Percentiles rank a stretch among this genome's conserved stretches.
These are phyloP conservation scores for Arthrobotrys sinensis DNA, from an alignment of 2,329 filamentous ascomycete species.

Conservation along the genomic window DNA sequence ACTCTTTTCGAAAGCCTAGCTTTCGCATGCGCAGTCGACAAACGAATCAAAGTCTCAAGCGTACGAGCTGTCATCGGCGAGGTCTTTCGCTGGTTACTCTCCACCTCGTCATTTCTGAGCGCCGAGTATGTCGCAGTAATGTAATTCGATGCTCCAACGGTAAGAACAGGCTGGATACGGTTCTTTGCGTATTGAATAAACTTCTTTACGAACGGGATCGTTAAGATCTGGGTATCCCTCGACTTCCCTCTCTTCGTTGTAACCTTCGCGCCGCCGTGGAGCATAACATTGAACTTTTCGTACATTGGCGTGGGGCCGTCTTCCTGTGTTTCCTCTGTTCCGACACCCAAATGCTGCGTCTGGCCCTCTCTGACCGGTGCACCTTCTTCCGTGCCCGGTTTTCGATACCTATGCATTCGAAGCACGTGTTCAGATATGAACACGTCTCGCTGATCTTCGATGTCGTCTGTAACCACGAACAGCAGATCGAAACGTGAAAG, in stretches of 20 bases:
- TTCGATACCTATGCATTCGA: conserved; percentile 95
- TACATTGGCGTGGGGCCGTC: conserved; percentile 87
- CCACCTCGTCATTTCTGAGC: conserved; percentile 94
- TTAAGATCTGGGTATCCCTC: conserved; percentile 87
- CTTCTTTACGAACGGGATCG: conserved; percentile 99
- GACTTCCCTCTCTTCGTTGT: conserved; percentile 78
- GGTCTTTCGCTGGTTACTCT: conserved; percentile 92
- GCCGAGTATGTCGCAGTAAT: conserved; percentile 93
- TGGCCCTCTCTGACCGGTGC: conserved; percentile 91
- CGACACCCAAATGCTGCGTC: conserved; percentile 87
- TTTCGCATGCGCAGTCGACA: conserved; percentile 96
- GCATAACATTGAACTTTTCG: conserved; percentile 96
- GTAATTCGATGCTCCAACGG: conserved; percentile 90
- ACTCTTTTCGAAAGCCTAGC: conserved; percentile 88
- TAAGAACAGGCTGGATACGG: conserved; percentile 88
- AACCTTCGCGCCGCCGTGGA: conserved; percentile 89
- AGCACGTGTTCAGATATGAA: conserved; percentile 96
- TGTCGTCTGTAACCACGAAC: conserved; percentile 98
- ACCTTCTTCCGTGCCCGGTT: conserved; percentile 92
- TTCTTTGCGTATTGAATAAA: conserved; percentile 99
- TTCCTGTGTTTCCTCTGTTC: conserved; percentile 81
- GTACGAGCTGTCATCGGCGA: conserved; percentile 97
- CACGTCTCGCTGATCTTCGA: conserved; percentile 91
- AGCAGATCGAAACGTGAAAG: conserved; percentile 98
- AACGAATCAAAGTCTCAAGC: conserved; percentile 96